Conservation (phyloP, 208 protist species). For the Naegleria fowleri region DNA sequence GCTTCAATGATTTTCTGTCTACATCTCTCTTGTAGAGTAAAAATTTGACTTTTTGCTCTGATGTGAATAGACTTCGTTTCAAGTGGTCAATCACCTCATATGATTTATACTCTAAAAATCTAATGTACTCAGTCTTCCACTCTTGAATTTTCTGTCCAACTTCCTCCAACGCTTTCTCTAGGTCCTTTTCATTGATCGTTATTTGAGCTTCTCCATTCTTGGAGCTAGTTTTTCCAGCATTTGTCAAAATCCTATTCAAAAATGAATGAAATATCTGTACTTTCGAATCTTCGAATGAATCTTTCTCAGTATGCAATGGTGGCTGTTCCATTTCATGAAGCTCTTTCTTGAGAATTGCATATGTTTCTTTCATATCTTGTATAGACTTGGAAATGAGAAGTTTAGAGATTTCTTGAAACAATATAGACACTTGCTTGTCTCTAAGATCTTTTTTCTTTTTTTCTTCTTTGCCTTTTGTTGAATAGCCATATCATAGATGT, state of each 20-base stretch:
- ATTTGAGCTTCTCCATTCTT: background rate
- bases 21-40: constrained; percentile 35
- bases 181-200: background rate
- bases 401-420: background rate
- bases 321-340: background rate
- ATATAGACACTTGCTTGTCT: background rate
- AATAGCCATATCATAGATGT: background rate
- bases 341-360: background rate
- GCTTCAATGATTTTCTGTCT: constrained; percentile 35
- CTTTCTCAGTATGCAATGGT: background rate
- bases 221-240: background rate
- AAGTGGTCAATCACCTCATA: constrained; percentile 29
- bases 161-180: background rate
- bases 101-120: background rate
- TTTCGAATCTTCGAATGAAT: background rate
- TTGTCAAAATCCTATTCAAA: background rate
- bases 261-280: background rate
- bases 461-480: background rate
- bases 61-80: constrained; percentile 19
- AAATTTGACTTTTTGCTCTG: constrained; percentile 36
- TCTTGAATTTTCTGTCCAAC: background rate
- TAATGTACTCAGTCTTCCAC: background rate
- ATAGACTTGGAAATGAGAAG: background rate
- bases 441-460: constrained; percentile 14
- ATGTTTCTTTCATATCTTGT: background rate